Conservation (phyloP, 1,284 basidiomycete genomes). For the Termitomyces sp. region DNA sequence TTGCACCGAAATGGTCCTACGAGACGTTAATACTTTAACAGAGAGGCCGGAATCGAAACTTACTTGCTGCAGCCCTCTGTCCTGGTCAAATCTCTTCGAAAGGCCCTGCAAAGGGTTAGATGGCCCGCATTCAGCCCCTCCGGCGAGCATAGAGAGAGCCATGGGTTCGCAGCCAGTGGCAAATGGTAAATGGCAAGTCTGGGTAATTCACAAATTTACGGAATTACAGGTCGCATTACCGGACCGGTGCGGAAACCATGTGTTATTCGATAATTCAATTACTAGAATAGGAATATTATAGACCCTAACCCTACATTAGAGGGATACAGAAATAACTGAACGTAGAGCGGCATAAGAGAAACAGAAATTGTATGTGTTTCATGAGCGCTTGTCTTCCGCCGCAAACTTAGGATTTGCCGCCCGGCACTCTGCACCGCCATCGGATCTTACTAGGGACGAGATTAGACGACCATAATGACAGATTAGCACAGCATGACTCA, state of each 20-base stretch:
- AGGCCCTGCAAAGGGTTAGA: constrained; percentile 76
- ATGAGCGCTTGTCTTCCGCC: constrained; percentile 18
- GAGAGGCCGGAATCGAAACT: constrained; percentile 11
- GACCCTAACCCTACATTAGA: constrained; percentile 19
- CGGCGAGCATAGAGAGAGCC: constrained; percentile 72
- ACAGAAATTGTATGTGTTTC: constrained; percentile 5
- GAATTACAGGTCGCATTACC: constrained; percentile 1
- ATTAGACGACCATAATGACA: constrained; percentile 17
- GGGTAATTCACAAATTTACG: constrained; percentile 5
- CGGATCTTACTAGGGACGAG: constrained; percentile 62
- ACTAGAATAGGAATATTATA: constrained; percentile 21
- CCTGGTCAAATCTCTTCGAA: constrained; percentile 71
- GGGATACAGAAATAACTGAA: constrained; percentile 11
- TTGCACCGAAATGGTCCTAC: constrained; percentile 62
- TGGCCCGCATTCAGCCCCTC: constrained; percentile 75
- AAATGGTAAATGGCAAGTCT: neutral
- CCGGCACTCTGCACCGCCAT: constrained; percentile 73
- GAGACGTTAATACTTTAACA: constrained; percentile 6
- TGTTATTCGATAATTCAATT: constrained; percentile 19
- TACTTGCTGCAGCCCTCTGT: constrained; percentile 76
- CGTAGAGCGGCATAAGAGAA: constrained; percentile 5
- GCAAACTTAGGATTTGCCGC: constrained; percentile 29
- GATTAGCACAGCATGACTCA: constrained; percentile 26
- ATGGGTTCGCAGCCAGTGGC: constrained; percentile 32
- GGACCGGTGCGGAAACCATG: constrained; percentile 11